Percentiles rank a stretch among this genome's conserved stretches.
These are phyloP conservation scores for Erodium moschatum DNA, from an alignment of 441 rosid genomes.

Conservation along the genomic window DNA sequence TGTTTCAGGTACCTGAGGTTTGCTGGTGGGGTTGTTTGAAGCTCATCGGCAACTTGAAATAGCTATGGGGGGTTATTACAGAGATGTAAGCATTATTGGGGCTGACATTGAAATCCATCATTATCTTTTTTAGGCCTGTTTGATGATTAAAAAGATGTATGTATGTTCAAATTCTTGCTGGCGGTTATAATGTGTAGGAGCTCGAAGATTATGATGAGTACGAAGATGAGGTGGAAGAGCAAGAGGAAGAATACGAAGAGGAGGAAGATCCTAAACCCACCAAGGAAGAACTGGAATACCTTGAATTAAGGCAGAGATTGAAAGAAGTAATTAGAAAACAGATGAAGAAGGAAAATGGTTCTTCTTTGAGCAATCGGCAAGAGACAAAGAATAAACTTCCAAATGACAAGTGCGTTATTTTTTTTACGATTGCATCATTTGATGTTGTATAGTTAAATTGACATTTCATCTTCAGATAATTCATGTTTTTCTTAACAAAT, in stretches of 20 bases:
- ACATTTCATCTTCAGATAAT: no score
- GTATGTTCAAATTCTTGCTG: neutral
- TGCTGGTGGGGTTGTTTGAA: neutral
- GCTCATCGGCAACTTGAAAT: neutral
- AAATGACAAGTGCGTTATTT: conserved; percentile 44
- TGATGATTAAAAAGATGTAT: neutral
- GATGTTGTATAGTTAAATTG: neutral
- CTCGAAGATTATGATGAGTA: conserved; percentile 65
- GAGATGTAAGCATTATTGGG: neutral
- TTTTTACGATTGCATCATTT: neutral
- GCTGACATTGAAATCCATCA: neutral
- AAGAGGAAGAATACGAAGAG: conserved; percentile 21
- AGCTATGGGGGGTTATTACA: neutral
- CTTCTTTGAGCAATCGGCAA: conserved; percentile 23
- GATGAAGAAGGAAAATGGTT: conserved; percentile 36
- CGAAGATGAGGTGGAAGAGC: conserved; percentile 33
- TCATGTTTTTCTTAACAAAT: no score
- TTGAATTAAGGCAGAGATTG: conserved; percentile 48
- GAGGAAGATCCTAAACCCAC: conserved; percentile 56
- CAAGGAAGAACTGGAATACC: conserved; percentile 57
- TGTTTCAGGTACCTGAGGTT: neutral
- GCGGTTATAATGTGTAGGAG: conserved; percentile 31
- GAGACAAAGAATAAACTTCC: conserved; percentile 24
- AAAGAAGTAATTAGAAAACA: conserved; percentile 54
- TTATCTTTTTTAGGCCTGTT: no score